Evolutionary conservation across 306 rosid genomes (phyloP), one percentile per base, ranked within the genome.

Genomic region (Lathyrus sativus): DNA sequence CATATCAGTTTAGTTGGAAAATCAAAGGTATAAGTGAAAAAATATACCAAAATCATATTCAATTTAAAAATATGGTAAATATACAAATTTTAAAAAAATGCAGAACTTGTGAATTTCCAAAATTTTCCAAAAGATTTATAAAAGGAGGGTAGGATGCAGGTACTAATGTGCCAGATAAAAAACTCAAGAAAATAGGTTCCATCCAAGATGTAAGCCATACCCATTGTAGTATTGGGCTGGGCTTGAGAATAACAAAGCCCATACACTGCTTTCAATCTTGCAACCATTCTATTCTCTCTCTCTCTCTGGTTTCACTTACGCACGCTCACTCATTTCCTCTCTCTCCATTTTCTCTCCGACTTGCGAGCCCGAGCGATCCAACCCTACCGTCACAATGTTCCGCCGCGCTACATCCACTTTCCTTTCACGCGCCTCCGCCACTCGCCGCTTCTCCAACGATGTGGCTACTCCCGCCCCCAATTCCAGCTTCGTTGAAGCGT

Each of bases 341-440:
- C 66, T 39, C 65, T 48, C 44, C 39, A 35, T 69, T 19, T 53
- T 53, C 76, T 78, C 91, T 88, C 97, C 93, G 93, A 92, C 96
- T 82, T 86, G 96, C 96, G 90, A 71, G 82, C 78, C 96, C 96
- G 98, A 92, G 96, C 96, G 93, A 89, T 80, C 73, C 77, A 48
- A 72, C 67, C 71, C 51, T 56, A 65, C 13, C 17, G 2, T 26
- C 69, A 73, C 68, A 65, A 93, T 93, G 98, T 75, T 90, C 69
- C 95, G 97, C 65, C 91, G 96, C 50, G 91, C 91, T 11, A 44
- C 92, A 62, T 8, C 78, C 24, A 18, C 72, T 67, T 56, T 85
- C 31, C 50, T 90, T 13, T 12, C 70, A 29, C 79, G 83, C 74
- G 88, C 13, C 75, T 78, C 50, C 28, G 38, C 83, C 76, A 56